These are phyloP conservation scores for Mucor plumbeus DNA, from an alignment of 371 early-diverging fungal genomes.

Conservation along the genomic window DNA sequence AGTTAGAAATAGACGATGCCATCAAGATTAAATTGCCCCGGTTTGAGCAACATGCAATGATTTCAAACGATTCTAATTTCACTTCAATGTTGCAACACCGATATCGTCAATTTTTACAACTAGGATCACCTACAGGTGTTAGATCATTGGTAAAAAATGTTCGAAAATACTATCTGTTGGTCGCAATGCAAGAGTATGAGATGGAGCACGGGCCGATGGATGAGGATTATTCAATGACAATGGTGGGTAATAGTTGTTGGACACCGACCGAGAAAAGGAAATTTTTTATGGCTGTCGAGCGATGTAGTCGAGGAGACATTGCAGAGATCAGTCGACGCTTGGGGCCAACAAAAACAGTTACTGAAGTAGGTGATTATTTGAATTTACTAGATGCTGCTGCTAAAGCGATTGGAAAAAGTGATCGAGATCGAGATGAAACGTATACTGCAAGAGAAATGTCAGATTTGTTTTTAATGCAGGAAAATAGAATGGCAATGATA, in stretches of 20 bases:
- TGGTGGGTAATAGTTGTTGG: conserved; percentile 24
- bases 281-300: conserved; percentile 33
- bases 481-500: not conserved
- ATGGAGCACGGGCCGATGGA: conserved; percentile 5
- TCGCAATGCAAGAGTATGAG: not conserved
- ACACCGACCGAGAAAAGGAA: conserved; percentile 22
- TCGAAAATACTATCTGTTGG: not conserved
- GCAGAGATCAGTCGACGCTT: conserved; percentile 27
- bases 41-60: not conserved
- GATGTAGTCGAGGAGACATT: conserved; percentile 24
- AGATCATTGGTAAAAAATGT: not conserved
- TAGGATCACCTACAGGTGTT: not conserved
- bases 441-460: conserved; percentile 29
- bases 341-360: conserved; percentile 29
- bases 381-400: conserved; percentile 18
- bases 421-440: not conserved
- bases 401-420: not conserved
- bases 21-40: not conserved
- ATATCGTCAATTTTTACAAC: not conserved
- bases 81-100: not conserved
- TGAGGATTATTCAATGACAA: conserved; percentile 5
- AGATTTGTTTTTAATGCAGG: conserved; percentile 15
- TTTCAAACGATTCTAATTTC: not conserved
- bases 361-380: conserved; percentile 24
- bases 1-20: not conserved